Evolutionary conservation across 2,329 filamentous ascomycete species (phyloP).

Genomic region (Penicillium janthinellum): DNA sequence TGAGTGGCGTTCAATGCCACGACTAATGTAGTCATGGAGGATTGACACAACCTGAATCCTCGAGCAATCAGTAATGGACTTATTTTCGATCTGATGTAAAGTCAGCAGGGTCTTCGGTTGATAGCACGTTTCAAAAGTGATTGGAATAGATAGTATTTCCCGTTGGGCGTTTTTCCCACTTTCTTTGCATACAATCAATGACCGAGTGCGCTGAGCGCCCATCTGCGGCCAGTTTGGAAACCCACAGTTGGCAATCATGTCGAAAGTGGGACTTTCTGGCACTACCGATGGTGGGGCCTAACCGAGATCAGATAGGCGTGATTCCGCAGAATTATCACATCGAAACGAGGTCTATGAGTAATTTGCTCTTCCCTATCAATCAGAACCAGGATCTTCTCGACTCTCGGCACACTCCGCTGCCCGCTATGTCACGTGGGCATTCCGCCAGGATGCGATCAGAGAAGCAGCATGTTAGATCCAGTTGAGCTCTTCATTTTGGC

Average conservation of each 20-base stretch:
- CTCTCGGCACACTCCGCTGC: constrained; percentile 20
- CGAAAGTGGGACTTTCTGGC: background rate
- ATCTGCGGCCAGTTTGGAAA: background rate
- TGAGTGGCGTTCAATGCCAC: too few species aligned
- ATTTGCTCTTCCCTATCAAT: constrained; percentile 10
- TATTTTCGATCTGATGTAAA: background rate
- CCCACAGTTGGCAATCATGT: constrained; percentile 6
- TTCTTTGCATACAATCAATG: background rate
- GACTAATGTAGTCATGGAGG: too few species aligned
- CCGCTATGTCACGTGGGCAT: constrained; percentile 21
- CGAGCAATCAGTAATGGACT: too few species aligned
- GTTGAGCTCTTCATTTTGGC: background rate
- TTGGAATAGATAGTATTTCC: background rate
- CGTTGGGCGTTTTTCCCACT: background rate
- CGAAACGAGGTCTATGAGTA: constrained; percentile 20
- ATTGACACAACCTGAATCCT: too few species aligned
- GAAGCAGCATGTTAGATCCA: background rate
- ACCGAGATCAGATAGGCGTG: background rate
- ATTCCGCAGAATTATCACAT: constrained; percentile 14
- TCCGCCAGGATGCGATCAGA: background rate
- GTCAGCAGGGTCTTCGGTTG: background rate
- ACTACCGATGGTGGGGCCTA: background rate
- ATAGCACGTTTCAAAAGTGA: background rate
- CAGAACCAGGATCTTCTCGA: background rate
- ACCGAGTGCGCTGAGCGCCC: constrained; percentile 6